Conservation (phyloP, 2,329 filamentous ascomycete genomes). For the Venturia asperata region DNA sequence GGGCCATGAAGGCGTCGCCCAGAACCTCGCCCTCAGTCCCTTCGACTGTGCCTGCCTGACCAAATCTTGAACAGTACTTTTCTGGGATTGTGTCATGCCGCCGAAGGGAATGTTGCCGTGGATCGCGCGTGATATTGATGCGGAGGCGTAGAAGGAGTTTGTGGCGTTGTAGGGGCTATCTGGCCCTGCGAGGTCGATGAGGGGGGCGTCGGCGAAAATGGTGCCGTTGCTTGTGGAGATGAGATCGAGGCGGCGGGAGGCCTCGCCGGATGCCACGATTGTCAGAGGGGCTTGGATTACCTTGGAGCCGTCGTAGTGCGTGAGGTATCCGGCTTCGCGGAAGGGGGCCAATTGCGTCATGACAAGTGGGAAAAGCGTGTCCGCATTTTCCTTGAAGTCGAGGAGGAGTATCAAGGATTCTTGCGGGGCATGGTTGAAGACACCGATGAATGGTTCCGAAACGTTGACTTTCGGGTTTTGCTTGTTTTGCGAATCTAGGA, state of each 20-base stretch:
- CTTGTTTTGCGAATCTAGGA: conserved; percentile 18
- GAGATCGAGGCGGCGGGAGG: conserved; percentile 15
- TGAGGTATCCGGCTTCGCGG: conserved; percentile 16
- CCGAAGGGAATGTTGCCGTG: conserved; percentile 43
- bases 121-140: conserved; percentile 49
- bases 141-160: conserved; percentile 62
- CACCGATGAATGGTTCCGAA: conserved; percentile 17
- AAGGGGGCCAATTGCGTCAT: conserved; percentile 10
- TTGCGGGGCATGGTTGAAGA: conserved; percentile 19
- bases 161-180: conserved; percentile 38
- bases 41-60: conserved; percentile 44
- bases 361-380: conserved; percentile 12
- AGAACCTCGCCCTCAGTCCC: conserved; percentile 51
- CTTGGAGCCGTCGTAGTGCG: conserved; percentile 18
- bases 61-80: conserved; percentile 43
- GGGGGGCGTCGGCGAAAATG: conserved; percentile 20
- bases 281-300: conserved; percentile 17
- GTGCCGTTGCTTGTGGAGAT: conserved; percentile 15
- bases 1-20: conserved; percentile 51
- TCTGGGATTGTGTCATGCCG: conserved; percentile 40
- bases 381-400: conserved; percentile 19
- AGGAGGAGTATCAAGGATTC: conserved; percentile 20
- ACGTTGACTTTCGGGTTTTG: conserved; percentile 14
- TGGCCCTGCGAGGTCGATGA: conserved; percentile 16
- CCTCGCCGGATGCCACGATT: conserved; percentile 19